Percentiles rank a stretch among this genome's conserved stretches.
These are phyloP conservation scores for Cercis canadensis DNA, from an alignment of 306 rosid species.

Conservation along the genomic window DNA sequence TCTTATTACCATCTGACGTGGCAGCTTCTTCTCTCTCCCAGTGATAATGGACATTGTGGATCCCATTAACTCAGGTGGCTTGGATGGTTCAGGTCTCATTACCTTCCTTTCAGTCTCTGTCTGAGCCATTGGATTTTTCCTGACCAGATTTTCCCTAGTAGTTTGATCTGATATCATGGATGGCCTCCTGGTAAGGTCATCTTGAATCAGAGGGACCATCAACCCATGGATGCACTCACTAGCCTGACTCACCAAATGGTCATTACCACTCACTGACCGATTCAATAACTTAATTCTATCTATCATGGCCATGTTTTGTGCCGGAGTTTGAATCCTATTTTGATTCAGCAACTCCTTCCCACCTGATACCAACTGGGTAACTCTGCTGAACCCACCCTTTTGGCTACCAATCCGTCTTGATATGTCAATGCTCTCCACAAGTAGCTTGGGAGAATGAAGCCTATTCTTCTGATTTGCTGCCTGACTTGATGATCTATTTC, in stretches of 20 bases:
- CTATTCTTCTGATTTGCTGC: slow-evolving; percentile 20
- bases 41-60: slow-evolving; percentile 13
- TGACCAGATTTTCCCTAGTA: slow-evolving; percentile 12
- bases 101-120: slow-evolving; percentile 9
- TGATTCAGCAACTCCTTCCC: slow-evolving; percentile 30
- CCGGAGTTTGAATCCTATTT: slow-evolving; percentile 21
- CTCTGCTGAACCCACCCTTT: neutral
- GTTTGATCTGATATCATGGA: slow-evolving; percentile 21
- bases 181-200: slow-evolving; percentile 26
- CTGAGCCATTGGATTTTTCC: slow-evolving; percentile 29
- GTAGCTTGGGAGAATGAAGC: neutral
- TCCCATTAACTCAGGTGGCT: slow-evolving; percentile 7
- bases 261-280: slow-evolving; percentile 20
- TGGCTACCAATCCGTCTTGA: neutral
- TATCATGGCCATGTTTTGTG: slow-evolving; percentile 19
- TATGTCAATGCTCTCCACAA: slow-evolving; percentile 22
- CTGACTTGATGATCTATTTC: slow-evolving; percentile 32
- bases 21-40: slow-evolving; percentile 28
- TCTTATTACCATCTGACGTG: slow-evolving; percentile 39
- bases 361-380: slow-evolving; percentile 1
- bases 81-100: slow-evolving; percentile 21
- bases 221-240: slow-evolving; percentile 56
- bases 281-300: slow-evolving; percentile 43
- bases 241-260: slow-evolving; percentile 28
- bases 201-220: slow-evolving; percentile 50